Conservation (phyloP, 805 yeast species). For the Teunomyces atbi region DNA sequence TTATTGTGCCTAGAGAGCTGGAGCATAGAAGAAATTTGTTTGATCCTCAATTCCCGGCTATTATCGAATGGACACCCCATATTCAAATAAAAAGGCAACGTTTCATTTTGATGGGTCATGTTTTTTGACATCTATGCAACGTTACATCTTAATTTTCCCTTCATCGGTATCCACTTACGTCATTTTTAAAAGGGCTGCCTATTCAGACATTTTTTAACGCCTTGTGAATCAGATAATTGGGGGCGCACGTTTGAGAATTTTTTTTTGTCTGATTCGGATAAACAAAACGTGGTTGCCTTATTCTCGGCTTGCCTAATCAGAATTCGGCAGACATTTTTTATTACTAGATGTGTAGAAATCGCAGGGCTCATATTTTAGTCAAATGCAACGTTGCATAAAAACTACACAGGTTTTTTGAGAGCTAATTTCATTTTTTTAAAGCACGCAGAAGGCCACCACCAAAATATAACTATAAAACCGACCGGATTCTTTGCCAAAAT, state of each 20-base stretch:
- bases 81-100: background rate
- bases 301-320: background rate
- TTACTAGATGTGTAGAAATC: background rate
- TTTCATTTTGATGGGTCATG: background rate
- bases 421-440: background rate
- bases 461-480: background rate
- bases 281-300: background rate
- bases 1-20: background rate
- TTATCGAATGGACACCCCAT: too few relatives aligned
- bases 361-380: background rate
- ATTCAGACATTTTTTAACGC: background rate
- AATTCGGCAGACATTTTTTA: background rate
- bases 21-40: background rate
- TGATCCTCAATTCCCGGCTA: too few relatives aligned
- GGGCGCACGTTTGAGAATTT: background rate
- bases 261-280: background rate
- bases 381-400: conserved; percentile 6
- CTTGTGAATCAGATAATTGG: too few relatives aligned
- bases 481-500: background rate
- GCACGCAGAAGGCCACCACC: background rate
- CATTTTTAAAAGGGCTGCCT: background rate
- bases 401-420: background rate
- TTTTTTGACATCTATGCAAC: conserved; percentile 7
- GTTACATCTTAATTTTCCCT: conserved; percentile 8
- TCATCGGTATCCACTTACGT: background rate